phyloP scores from a whole-genome alignment of 179 eudicot genomes.

The Actinidia polygama region DNA sequence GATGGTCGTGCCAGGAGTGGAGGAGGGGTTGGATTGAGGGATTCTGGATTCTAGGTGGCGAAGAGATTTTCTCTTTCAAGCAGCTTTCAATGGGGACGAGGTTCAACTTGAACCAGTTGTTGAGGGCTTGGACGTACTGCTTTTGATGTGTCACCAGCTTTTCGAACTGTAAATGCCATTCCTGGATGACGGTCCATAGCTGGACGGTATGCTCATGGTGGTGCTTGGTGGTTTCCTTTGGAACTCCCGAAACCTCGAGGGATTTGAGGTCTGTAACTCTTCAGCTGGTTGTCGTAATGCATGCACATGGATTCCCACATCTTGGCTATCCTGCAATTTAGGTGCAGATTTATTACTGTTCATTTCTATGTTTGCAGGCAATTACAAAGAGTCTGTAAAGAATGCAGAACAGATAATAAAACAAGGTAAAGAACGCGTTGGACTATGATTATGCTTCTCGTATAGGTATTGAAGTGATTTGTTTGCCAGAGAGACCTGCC shows the following conservation, averaged over 20 bases:
- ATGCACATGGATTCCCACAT: conserved; percentile 80
- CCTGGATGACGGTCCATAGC: conserved; percentile 56
- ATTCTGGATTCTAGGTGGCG: conserved; percentile 64
- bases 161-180: conserved; percentile 70
- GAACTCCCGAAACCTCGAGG: conserved; percentile 54
- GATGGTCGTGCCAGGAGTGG: conserved; percentile 71
- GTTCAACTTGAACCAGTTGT: conserved; percentile 81
- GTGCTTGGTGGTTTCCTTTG: conserved; percentile 73
- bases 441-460: not conserved
- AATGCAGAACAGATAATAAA: not conserved
- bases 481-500: not conserved
- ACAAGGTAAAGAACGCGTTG: not conserved
- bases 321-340: conserved; percentile 66
- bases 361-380: not conserved
- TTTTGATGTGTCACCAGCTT: conserved; percentile 70
- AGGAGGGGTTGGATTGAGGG: conserved; percentile 88
- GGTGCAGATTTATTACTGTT: not conserved
- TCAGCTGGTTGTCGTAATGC: conserved; percentile 69
- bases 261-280: conserved; percentile 59
- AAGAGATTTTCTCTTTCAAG: conserved; percentile 76
- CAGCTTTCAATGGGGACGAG: conserved; percentile 85
- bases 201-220: conserved; percentile 74
- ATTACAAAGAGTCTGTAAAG: too few species aligned
- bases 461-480: not conserved
- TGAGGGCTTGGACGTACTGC: conserved; percentile 61